phyloP scores from a whole-genome alignment of 495 filamentous ascomycete species.

The Rusavskia elegans region DNA sequence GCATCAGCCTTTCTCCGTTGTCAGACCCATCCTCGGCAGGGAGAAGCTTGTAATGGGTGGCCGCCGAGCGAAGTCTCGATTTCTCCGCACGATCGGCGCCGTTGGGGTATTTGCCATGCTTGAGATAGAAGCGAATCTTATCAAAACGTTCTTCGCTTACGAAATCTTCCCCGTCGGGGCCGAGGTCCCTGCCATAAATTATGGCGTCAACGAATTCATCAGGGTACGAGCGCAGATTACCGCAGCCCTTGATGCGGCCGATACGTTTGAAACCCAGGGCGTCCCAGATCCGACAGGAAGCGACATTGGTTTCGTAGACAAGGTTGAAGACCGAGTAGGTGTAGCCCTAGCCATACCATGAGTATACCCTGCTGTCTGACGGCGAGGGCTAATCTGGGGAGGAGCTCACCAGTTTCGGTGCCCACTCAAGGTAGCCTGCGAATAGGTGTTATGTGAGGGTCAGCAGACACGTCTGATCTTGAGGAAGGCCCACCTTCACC shows the following conservation, averaged over 20 bases:
- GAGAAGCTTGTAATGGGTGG: slow-evolving; percentile 85
- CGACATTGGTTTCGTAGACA: slow-evolving; percentile 94
- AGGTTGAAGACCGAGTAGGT: slow-evolving; percentile 96
- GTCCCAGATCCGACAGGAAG: slow-evolving; percentile 92
- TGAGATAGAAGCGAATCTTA: slow-evolving; percentile 95
- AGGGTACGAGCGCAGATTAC: slow-evolving; percentile 67
- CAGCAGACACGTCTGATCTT: not conserved
- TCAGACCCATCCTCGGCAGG: slow-evolving; percentile 19
- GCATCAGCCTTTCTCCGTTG: slow-evolving; percentile 68
- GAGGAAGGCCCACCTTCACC: slow-evolving; percentile 39
- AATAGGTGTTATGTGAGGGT: too few relatives aligned
- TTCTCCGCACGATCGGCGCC: slow-evolving; percentile 93
- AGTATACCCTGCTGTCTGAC: not conserved
- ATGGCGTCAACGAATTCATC: slow-evolving; percentile 82
- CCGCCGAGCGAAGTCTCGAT: slow-evolving; percentile 78
- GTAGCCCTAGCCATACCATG: slow-evolving; percentile 45
- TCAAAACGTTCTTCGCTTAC: slow-evolving; percentile 95
- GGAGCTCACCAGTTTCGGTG: slow-evolving; percentile 57
- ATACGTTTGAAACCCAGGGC: slow-evolving; percentile 96
- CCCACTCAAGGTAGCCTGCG: slow-evolving; percentile 78
- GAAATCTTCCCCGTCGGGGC: slow-evolving; percentile 63
- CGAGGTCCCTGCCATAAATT: slow-evolving; percentile 85
- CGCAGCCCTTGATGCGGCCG: slow-evolving; percentile 75
- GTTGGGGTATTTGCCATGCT: slow-evolving; percentile 82
- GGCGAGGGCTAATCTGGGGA: too few relatives aligned